These are phyloP conservation scores for Euphorbia schlechtendalii DNA, from an alignment of 441 rosid genomes.

Conservation along the genomic window DNA sequence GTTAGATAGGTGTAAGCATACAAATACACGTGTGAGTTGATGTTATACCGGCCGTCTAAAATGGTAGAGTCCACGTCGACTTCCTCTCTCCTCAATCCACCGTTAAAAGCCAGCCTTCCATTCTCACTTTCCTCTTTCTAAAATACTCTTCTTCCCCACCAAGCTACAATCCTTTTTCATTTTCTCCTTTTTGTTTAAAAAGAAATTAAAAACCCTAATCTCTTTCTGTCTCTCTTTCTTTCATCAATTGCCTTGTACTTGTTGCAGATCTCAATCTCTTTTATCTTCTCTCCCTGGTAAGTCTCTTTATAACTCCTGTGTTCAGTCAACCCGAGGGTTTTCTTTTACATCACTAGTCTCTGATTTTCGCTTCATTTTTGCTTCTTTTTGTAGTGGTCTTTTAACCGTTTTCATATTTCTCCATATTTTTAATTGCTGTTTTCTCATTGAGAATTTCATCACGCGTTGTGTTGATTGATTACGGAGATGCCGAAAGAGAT, in stretches of 20 bases:
- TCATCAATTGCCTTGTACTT: not conserved
- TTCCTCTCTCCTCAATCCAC: not conserved
- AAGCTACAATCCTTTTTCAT: constrained; percentile 17
- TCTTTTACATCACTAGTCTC: not conserved
- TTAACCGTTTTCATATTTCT: not conserved
- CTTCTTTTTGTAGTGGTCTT: not conserved
- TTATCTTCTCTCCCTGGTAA: constrained; percentile 30
- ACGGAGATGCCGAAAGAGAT: too few species aligned
- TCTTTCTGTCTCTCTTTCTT: not conserved
- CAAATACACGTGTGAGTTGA: constrained; percentile 20
- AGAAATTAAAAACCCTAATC: constrained; percentile 18
- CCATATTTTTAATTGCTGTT: too few species aligned
- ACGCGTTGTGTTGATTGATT: not conserved
- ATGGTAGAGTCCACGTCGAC: constrained; percentile 24
- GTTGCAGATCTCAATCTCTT: constrained; percentile 23
- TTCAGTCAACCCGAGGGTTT: constrained; percentile 37
- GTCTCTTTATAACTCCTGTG: constrained; percentile 18
- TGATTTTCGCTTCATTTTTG: not conserved
- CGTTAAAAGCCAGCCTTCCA: constrained; percentile 22
- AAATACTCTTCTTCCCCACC: constrained; percentile 25
- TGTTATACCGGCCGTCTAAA: constrained; percentile 19
- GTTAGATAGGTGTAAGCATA: too few species aligned
- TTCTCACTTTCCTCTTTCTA: constrained; percentile 4
- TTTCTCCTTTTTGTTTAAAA: not conserved
- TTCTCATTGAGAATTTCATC: too few species aligned